These are phyloP conservation scores for Plasmodium cynomolgi DNA, from an alignment of 169 alveolate species.

Conservation along the genomic window DNA sequence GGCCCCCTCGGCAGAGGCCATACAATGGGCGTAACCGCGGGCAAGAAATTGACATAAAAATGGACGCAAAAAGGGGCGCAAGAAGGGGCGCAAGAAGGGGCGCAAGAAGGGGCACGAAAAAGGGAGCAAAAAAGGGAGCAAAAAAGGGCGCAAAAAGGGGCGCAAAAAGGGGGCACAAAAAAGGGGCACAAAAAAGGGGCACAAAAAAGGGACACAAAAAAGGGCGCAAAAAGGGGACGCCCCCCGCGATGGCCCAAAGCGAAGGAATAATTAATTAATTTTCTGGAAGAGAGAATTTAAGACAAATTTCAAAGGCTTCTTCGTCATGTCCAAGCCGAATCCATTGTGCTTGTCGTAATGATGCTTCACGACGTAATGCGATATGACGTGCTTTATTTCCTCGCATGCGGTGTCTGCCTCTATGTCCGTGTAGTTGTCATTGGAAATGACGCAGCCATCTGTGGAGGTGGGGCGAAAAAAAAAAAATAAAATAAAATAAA, in stretches of 20 bases:
- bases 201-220: background rate
- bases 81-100: background rate
- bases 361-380: slow-evolving; percentile 48
- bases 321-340: slow-evolving; percentile 36
- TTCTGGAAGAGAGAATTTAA: slow-evolving; percentile 55
- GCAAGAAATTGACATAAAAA: background rate
- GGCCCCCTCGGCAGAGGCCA: background rate
- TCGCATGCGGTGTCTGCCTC: background rate
- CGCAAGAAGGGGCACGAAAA: background rate
- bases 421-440: slow-evolving; percentile 47
- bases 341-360: slow-evolving; percentile 55
- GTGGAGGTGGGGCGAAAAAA: background rate
- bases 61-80: background rate
- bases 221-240: background rate
- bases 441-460: slow-evolving; percentile 71
- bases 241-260: background rate
- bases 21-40: background rate
- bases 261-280: background rate
- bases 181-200: background rate
- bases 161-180: background rate
- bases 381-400: slow-evolving; percentile 36
- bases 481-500: background rate
- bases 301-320: slow-evolving; percentile 39
- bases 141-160: background rate
- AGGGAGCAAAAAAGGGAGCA: background rate